Conservation (phyloP, 169 alveolate genomes). For the Plasmodium yoelii region DNA sequence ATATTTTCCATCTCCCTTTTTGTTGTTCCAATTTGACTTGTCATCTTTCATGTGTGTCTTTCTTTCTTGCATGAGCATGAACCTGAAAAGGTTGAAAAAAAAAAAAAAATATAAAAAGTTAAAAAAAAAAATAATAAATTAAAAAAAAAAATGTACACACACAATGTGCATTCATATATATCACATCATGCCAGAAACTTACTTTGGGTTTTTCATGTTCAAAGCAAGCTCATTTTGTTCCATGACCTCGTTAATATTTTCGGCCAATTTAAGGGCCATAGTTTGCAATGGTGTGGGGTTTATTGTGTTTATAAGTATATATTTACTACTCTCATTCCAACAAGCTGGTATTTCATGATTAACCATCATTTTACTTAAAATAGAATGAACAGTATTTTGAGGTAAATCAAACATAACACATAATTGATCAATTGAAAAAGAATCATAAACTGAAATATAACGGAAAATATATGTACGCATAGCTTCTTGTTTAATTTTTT, state of each 20-base stretch:
- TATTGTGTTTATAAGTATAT: slow-evolving; percentile 90
- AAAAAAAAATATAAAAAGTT: neutral
- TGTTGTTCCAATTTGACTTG: slow-evolving; percentile 51
- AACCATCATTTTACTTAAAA: slow-evolving; percentile 93
- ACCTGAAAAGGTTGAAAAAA: slow-evolving; percentile 6
- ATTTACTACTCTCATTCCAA: slow-evolving; percentile 93
- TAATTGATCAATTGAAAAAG: slow-evolving; percentile 90
- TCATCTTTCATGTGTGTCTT: slow-evolving; percentile 65
- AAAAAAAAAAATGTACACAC: neutral
- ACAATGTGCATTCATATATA: no score
- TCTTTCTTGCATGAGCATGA: slow-evolving; percentile 66
- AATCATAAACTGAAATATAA: slow-evolving; percentile 87
- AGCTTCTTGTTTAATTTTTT: slow-evolving; percentile 94
- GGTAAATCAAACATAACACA: slow-evolving; percentile 89
- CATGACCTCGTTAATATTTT: slow-evolving; percentile 87
- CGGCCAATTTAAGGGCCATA: slow-evolving; percentile 87
- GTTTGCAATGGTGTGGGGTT: slow-evolving; percentile 92
- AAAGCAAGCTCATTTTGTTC: slow-evolving; percentile 90
- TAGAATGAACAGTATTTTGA: slow-evolving; percentile 87
- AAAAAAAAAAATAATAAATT: neutral
- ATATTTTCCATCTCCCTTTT: slow-evolving; percentile 58
- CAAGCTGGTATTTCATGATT: slow-evolving; percentile 91
- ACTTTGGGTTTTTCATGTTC: slow-evolving; percentile 91
- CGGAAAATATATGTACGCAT: slow-evolving; percentile 93
- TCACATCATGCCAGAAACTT: slow-evolving; percentile 19